Evolutionary conservation across 2,329 filamentous ascomycete species (phyloP).

Genomic region (Sporothrix phasma): DNA sequence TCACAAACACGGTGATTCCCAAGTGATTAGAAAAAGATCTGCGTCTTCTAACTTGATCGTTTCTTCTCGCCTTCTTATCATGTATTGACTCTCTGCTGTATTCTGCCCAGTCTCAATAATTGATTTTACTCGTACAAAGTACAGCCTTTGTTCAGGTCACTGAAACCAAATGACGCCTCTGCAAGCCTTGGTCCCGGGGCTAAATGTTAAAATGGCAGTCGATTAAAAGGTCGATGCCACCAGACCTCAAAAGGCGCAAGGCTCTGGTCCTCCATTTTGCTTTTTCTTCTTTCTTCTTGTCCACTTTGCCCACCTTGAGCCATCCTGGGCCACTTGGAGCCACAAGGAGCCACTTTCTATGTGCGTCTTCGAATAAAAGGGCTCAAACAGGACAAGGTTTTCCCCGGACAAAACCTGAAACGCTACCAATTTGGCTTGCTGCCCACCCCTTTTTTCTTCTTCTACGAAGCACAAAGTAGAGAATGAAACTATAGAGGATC

Average conservation of each 20-base stretch:
- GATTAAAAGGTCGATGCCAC: background rate
- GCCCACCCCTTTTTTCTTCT: background rate
- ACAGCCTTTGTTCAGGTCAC: background rate
- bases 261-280: background rate
- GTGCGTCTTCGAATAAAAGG: background rate
- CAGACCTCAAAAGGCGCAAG: conserved; percentile 1
- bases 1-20: background rate
- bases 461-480: background rate
- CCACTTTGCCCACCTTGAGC: background rate
- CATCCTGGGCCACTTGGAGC: too few species aligned
- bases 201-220: too few species aligned
- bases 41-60: background rate
- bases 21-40: background rate
- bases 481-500: background rate
- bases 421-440: conserved; percentile 13
- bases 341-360: background rate
- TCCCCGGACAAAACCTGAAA: conserved; percentile 15
- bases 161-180: background rate
- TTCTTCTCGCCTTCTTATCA: background rate
- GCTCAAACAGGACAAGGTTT: background rate
- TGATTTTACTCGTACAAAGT: background rate
- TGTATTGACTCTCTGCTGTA: background rate
- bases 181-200: background rate
- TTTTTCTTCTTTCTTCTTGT: background rate
- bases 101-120: background rate